Conservation (phyloP, 2,329 filamentous ascomycete genomes). For the Fusarium haematococcum region DNA sequence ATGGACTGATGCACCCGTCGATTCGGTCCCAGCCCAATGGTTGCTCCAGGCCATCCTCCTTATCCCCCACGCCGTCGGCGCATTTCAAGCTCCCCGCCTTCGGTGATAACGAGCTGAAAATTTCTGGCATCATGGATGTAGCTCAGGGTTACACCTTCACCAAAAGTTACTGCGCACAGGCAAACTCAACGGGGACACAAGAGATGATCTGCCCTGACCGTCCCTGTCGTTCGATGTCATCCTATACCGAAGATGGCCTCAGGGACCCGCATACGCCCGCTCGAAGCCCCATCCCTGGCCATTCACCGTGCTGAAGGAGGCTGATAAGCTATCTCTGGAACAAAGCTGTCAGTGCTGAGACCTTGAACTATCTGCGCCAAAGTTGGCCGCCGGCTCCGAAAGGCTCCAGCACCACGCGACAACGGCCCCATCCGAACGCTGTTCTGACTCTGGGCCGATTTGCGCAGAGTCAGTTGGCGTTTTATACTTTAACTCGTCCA, state of each 20-base stretch:
- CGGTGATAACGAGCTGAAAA: slow-evolving; percentile 30
- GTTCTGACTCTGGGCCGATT: slow-evolving; percentile 15
- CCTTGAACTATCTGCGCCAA: slow-evolving; percentile 31
- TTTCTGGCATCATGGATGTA: slow-evolving; percentile 9
- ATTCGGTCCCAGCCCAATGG: slow-evolving; percentile 23
- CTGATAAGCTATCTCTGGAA: slow-evolving; percentile 46
- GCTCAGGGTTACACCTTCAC: slow-evolving; percentile 21
- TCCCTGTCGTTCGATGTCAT: slow-evolving; percentile 24
- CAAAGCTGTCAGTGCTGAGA: slow-evolving; percentile 26
- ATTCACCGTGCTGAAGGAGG: slow-evolving; percentile 30
- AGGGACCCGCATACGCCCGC: slow-evolving; percentile 38
- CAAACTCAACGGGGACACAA: slow-evolving; percentile 1
- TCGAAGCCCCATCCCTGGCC: slow-evolving; percentile 17
- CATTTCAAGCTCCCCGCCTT: slow-evolving; percentile 16
- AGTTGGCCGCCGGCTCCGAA: slow-evolving; percentile 35
- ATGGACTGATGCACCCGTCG: slow-evolving; percentile 31
- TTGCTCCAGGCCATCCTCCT: slow-evolving; percentile 11
- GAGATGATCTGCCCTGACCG: slow-evolving; percentile 18
- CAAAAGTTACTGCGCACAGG: slow-evolving; percentile 1
- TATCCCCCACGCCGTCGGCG: slow-evolving; percentile 36
- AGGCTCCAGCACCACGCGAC: slow-evolving; percentile 33
- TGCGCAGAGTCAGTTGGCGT: slow-evolving; percentile 12
- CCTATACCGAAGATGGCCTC: slow-evolving; percentile 18
- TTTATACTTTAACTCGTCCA: slow-evolving; percentile 25
- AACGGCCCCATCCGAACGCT: slow-evolving; percentile 21